Conservation (phyloP, 2,329 filamentous ascomycete species). For the Colletotrichum viniferum region DNA sequence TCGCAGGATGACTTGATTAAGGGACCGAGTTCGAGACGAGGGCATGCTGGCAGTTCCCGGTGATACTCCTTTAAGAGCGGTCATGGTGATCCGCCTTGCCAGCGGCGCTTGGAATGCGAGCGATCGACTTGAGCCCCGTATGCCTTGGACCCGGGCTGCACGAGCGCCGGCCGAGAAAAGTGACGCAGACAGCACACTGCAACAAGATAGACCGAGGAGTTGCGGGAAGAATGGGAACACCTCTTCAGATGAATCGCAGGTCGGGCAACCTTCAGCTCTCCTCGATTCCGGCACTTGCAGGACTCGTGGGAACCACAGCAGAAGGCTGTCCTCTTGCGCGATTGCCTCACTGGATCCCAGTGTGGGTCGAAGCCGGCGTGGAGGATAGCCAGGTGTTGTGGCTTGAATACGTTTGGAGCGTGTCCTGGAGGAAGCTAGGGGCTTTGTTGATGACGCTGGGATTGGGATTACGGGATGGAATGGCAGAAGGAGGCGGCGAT, state of each 20-base stretch:
- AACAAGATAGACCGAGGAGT: background rate
- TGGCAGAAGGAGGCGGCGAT: too few relatives aligned
- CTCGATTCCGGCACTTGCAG: background rate
- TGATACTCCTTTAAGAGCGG: too few relatives aligned
- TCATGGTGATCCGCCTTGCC: too few relatives aligned
- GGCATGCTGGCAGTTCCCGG: too few relatives aligned
- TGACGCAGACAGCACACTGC: background rate
- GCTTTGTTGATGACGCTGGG: background rate
- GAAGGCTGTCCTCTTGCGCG: background rate
- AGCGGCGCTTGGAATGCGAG: too few relatives aligned
- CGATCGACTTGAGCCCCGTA: too few relatives aligned
- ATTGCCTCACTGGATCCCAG: background rate
- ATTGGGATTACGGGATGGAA: too few relatives aligned
- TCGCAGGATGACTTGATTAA: too few relatives aligned
- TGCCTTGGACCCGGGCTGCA: too few relatives aligned
- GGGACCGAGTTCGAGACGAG: too few relatives aligned
- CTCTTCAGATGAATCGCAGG: background rate
- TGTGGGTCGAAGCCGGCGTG: background rate
- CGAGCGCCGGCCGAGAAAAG: too few relatives aligned
- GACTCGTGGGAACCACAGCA: background rate
- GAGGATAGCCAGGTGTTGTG: background rate
- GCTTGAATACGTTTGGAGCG: background rate
- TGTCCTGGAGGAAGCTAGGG: background rate
- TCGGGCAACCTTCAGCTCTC: background rate
- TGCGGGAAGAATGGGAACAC: background rate